Evolutionary conservation across 768 basidiomycete species (phyloP).

Genomic region (Kwoniella newhampshirensis): DNA sequence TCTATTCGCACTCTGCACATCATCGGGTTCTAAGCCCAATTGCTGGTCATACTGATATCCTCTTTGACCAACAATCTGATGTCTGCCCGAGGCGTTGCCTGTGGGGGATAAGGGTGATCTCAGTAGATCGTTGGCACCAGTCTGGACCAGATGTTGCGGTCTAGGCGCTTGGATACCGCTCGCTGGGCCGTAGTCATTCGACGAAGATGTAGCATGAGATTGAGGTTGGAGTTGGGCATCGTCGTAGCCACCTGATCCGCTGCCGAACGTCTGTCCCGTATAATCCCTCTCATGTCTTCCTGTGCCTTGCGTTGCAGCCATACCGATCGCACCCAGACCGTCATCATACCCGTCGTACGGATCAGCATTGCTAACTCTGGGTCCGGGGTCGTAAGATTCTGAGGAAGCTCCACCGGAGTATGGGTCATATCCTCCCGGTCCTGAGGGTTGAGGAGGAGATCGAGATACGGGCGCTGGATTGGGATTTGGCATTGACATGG

Average conservation of each 20-base stretch:
- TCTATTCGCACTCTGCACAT: constrained; percentile 3
- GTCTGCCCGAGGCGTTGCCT: neutral
- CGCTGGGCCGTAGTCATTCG: neutral
- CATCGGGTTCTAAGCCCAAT: neutral
- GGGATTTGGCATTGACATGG: constrained; percentile 17
- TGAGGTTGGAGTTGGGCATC: constrained; percentile 16
- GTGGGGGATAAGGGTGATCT: constrained; percentile 15
- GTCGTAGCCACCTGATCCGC: constrained; percentile 7
- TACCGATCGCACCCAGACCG: constrained; percentile 37
- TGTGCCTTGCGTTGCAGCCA: constrained; percentile 18
- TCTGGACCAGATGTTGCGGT: constrained; percentile 29
- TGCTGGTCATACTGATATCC: constrained; percentile 4
- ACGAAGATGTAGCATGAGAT: neutral
- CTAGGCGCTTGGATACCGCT: constrained; percentile 12
- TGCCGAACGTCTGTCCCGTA: constrained; percentile 26
- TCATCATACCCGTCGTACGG: constrained; percentile 42
- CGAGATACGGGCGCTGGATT: constrained; percentile 7
- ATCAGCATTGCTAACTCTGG: constrained; percentile 20
- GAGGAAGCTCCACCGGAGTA: constrained; percentile 12
- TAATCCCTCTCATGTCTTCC: constrained; percentile 30
- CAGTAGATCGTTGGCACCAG: constrained; percentile 12
- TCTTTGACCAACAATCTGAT: neutral
- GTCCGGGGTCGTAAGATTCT: constrained; percentile 23
- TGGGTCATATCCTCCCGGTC: constrained; percentile 4
- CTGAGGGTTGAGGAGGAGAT: constrained; percentile 8